Evolutionary conservation across 2,329 filamentous ascomycete genomes (phyloP).

Genomic region (Trichoderma endophyticum): DNA sequence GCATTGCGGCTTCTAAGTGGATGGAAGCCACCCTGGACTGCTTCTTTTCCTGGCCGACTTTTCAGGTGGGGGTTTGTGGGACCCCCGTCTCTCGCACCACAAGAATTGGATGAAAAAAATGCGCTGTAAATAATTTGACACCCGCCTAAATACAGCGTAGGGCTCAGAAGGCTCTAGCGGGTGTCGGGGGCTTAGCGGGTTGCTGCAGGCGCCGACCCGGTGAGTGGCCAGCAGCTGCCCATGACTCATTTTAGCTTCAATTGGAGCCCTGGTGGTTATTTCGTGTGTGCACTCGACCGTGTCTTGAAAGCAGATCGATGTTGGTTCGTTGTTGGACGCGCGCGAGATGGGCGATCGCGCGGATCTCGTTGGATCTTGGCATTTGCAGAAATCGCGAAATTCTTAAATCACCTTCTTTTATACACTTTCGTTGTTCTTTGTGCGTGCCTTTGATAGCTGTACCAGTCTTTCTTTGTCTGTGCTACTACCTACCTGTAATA

Average conservation of each 20-base stretch:
- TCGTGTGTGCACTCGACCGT: not conserved
- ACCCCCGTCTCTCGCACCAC: not conserved
- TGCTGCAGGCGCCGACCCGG: slow-evolving; percentile 30
- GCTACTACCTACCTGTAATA: not conserved
- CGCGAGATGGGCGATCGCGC: not conserved
- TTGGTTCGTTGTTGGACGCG: slow-evolving; percentile 3
- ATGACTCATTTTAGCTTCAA: not conserved
- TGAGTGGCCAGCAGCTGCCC: slow-evolving; percentile 32
- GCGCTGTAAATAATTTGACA: not conserved
- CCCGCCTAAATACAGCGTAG: not conserved
- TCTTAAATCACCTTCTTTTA: not conserved
- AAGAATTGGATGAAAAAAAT: not conserved
- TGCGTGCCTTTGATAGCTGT: not conserved
- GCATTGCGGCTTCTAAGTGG: not conserved
- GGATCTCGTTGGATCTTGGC: slow-evolving; percentile 5
- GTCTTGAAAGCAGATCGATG: not conserved
- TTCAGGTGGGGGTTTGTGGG: not conserved
- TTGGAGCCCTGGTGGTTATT: not conserved
- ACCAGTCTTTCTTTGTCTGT: not conserved
- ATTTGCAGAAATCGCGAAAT: not conserved
- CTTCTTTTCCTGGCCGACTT: not conserved
- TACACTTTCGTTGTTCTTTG: not conserved
- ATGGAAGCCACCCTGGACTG: not conserved
- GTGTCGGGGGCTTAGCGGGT: slow-evolving; percentile 27
- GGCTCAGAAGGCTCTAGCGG: not conserved